Percentiles rank a stretch among this genome's conserved stretches.
Conservation (phyloP, 2,329 filamentous ascomycete species). For the Xylariaceae sp. region DNA sequence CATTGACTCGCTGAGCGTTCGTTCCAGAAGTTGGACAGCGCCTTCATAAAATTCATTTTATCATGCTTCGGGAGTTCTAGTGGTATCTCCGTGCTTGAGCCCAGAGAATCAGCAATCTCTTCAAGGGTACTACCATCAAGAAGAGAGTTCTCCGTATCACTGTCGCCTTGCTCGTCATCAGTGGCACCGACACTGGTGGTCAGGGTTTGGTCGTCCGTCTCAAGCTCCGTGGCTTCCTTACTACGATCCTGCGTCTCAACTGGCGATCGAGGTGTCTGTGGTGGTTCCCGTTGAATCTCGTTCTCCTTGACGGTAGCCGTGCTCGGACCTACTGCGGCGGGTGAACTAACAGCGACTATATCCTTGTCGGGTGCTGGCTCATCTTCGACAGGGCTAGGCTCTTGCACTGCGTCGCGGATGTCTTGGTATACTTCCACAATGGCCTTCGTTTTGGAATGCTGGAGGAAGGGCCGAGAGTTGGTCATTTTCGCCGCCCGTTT, state of each 20-base stretch:
- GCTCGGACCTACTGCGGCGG: slow-evolving; percentile 18
- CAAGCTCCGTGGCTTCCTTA: slow-evolving; percentile 39
- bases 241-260: slow-evolving; percentile 28
- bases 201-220: slow-evolving; percentile 43
- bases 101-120: slow-evolving; percentile 61
- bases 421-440: slow-evolving; percentile 96
- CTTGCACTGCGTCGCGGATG: slow-evolving; percentile 87
- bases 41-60: slow-evolving; percentile 89
- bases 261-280: slow-evolving; percentile 12
- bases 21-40: slow-evolving; percentile 97
- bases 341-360: slow-evolving; percentile 32
- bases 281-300: slow-evolving; percentile 10
- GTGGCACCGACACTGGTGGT: slow-evolving; percentile 59
- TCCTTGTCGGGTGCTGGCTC: slow-evolving; percentile 43
- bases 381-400: slow-evolving; percentile 66
- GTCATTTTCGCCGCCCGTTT: slow-evolving; percentile 75
- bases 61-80: slow-evolving; percentile 87
- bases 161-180: slow-evolving; percentile 66
- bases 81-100: slow-evolving; percentile 57
- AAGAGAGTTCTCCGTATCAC: slow-evolving; percentile 69
- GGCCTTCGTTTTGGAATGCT: slow-evolving; percentile 87
- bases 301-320: slow-evolving; percentile 10
- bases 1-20: slow-evolving; percentile 95
- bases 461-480: slow-evolving; percentile 73
- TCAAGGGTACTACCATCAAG: slow-evolving; percentile 66